Evolutionary conservation across 164 flowering plant genomes (phyloP), one percentile per base, ranked within the genome.

Genomic region (Dillenia turbinata): DNA sequence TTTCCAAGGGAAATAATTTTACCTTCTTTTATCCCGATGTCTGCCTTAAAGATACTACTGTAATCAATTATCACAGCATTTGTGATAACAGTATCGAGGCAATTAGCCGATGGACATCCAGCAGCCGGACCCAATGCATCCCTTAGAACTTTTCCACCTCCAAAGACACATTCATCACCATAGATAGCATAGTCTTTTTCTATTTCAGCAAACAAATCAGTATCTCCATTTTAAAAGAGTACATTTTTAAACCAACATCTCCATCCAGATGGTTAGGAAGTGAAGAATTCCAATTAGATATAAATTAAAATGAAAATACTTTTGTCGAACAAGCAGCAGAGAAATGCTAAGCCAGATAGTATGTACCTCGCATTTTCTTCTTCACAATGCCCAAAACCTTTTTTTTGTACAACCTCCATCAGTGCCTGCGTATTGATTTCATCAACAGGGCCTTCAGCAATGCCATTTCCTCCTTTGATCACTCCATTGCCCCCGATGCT

Each of bases 141-240:
- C 65, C 97, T 81, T 61, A 95, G 55, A 64, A 92, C 99, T 81
- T 95, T 95, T 63, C 99, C 99, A 66, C 99, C 97, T 62, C 99
- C 97, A 82, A 95, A 95, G 24, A 89, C 84, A 73, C 96, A 86
- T 75, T 95, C 99, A 74, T 95, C 99, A 17, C 99, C 99, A 77
- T 92, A 86, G 51, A 83, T 77, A 62, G 94, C 76, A 79, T 64
- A 83, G 71, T 95, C 99, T 49, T 67, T 74, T 77, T 95, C 99
- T 48, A 95, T 77, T 81, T 88, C 89, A 45, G 97, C 97, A 78
- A 71, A 80, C 68, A 95, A 73, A 61, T 84, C 75, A 10, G 96
- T 95, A 65, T 95, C 99, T 69, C 97, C 99, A n/a, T 8, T 56
- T 9, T 67, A 26, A 26, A 26, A 26, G 5, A 2, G 33, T 26